A percentile compares a stretch with the other conserved stretches of the same genome.
These are phyloP conservation scores for Batrachochytrium dendrobatidis DNA, from an alignment of 371 early-diverging fungal genomes.

Conservation along the genomic window DNA sequence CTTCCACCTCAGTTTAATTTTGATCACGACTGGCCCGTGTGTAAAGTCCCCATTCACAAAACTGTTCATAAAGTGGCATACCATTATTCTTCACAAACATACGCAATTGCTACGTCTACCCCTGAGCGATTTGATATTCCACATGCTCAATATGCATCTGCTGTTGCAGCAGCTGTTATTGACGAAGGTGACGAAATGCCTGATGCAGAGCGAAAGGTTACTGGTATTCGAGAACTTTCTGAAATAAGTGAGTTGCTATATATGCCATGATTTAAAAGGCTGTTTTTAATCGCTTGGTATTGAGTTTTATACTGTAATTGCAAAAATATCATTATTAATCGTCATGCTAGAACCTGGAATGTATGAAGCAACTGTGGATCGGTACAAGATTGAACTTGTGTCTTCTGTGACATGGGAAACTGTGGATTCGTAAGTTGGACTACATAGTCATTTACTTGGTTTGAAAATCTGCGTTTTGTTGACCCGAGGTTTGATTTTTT, in stretches of 20 bases:
- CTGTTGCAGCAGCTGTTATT: constrained; percentile 46
- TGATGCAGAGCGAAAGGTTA: constrained; percentile 15
- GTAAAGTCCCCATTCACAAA: constrained; percentile 65
- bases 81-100: constrained; percentile 74
- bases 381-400: constrained; percentile 71
- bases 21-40: constrained; percentile 80
- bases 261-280: too few relatives aligned
- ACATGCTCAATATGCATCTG: constrained; percentile 42
- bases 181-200: constrained; percentile 53
- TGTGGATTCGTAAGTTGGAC: constrained; percentile 57
- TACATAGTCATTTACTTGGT: background rate
- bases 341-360: constrained; percentile 16
- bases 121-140: constrained; percentile 53
- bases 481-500: background rate
- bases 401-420: constrained; percentile 95
- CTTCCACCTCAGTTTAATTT: constrained; percentile 68
- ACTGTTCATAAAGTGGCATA: constrained; percentile 71
- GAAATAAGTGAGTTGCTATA: constrained; percentile 20
- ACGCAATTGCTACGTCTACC: constrained; percentile 65
- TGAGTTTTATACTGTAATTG: constrained; percentile 1
- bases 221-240: background rate
- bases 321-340: background rate
- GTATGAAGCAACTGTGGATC: constrained; percentile 19
- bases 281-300: background rate
- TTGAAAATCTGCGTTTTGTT: background rate